phyloP scores from a whole-genome alignment of 164 flowering plant genomes.

The Stephania cephalantha region DNA sequence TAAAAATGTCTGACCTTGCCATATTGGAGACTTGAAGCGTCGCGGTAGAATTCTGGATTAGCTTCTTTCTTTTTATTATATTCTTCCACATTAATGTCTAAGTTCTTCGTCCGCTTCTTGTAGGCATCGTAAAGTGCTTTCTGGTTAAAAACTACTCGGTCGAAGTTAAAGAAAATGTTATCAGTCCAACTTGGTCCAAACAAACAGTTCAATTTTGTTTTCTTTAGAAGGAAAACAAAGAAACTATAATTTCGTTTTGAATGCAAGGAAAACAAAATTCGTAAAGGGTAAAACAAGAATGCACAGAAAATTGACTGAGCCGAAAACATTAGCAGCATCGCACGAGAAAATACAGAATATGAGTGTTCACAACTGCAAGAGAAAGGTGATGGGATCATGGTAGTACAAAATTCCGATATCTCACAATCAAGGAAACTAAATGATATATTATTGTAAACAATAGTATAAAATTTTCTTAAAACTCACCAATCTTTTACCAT shows the following conservation, averaged over 20 bases:
- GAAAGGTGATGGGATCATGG: background rate
- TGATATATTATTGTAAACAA: background rate
- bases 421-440: background rate
- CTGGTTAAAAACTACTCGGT: constrained; percentile 79
- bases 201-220: background rate
- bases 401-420: background rate
- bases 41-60: constrained; percentile 95
- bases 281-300: background rate
- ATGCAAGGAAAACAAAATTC: too few species aligned
- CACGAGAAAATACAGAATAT: background rate
- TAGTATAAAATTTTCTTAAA: background rate
- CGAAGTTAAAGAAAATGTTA: constrained; percentile 4
- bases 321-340: background rate
- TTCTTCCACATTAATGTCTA: constrained; percentile 70
- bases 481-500: background rate
- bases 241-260: background rate
- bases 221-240: background rate
- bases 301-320: background rate
- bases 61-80: constrained; percentile 82
- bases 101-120: constrained; percentile 84
- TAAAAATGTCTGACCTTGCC: constrained; percentile 55
- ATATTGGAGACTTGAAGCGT: constrained; percentile 96
- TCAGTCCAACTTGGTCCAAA: background rate
- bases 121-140: constrained; percentile 84
- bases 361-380: background rate